These are phyloP conservation scores for Cytospora chrysosperma DNA, from an alignment of 2,329 filamentous ascomycete species.

Conservation along the genomic window DNA sequence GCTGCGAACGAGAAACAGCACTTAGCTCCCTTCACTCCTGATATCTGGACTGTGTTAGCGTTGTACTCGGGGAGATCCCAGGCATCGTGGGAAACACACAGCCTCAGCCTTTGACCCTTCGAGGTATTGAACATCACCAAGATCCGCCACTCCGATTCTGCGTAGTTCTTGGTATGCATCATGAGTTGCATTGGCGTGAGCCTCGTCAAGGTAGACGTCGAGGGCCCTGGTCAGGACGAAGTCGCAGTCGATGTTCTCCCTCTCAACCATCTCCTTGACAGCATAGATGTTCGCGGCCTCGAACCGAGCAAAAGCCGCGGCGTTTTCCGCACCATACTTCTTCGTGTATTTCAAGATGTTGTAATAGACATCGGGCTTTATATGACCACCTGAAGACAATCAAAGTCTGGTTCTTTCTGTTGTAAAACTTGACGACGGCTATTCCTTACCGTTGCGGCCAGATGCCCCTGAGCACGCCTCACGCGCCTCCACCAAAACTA, in stretches of 20 bases:
- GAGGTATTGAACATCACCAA: slow-evolving; percentile 32
- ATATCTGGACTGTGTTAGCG: slow-evolving; percentile 26
- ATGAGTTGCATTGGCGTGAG: slow-evolving; percentile 26
- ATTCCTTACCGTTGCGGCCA: slow-evolving; percentile 36
- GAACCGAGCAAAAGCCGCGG: slow-evolving; percentile 54
- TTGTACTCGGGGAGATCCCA: not conserved
- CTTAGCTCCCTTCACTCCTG: slow-evolving; percentile 37
- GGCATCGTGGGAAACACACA: not conserved
- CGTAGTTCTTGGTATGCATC: slow-evolving; percentile 33
- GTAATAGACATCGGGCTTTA: slow-evolving; percentile 21
- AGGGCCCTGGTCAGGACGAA: slow-evolving; percentile 39
- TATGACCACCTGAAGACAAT: slow-evolving; percentile 10
- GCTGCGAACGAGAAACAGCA: slow-evolving; percentile 33
- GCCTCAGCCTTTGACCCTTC: slow-evolving; percentile 22
- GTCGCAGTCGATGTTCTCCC: slow-evolving; percentile 29
- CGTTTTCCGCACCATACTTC: slow-evolving; percentile 7
- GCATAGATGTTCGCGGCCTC: slow-evolving; percentile 41
- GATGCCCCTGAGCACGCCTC: slow-evolving; percentile 38
- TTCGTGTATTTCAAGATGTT: slow-evolving; percentile 11
- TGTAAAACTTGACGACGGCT: not conserved
- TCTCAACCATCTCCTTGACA: slow-evolving; percentile 43
- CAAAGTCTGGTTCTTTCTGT: not conserved
- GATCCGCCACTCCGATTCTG: slow-evolving; percentile 28
- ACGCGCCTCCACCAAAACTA: slow-evolving; percentile 36
- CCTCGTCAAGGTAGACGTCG: slow-evolving; percentile 37